These are phyloP conservation scores for Candida insectalens DNA, from an alignment of 805 yeast genomes.

Conservation along the genomic window DNA sequence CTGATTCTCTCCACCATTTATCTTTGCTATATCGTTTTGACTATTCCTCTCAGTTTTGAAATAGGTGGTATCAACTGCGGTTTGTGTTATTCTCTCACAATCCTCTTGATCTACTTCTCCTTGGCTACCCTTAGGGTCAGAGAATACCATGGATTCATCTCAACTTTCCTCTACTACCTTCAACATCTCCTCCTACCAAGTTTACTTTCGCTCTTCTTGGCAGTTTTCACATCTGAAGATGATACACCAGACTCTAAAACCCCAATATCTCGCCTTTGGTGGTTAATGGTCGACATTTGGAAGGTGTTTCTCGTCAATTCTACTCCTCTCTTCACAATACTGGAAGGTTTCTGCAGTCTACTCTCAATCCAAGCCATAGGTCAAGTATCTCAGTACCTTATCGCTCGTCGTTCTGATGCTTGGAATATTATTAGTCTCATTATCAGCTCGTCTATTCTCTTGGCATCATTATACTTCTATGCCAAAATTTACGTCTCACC, in stretches of 20 bases:
- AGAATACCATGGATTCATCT: slow-evolving; percentile 34
- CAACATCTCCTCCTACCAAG: slow-evolving; percentile 84
- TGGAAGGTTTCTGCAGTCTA: slow-evolving; percentile 90
- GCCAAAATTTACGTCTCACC: slow-evolving; percentile 78
- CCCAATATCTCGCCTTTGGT: slow-evolving; percentile 13
- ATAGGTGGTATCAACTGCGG: slow-evolving; percentile 92
- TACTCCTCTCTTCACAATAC: slow-evolving; percentile 79
- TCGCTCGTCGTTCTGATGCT: slow-evolving; percentile 51
- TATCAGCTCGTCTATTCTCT: slow-evolving; percentile 63
- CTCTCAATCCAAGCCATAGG: slow-evolving; percentile 90
- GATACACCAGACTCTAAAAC: slow-evolving; percentile 5
- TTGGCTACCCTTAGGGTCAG: slow-evolving; percentile 65
- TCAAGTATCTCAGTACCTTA: slow-evolving; percentile 66
- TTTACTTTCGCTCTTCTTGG: slow-evolving; percentile 57
- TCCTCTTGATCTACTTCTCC: slow-evolving; percentile 59
- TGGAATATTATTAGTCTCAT: slow-evolving; percentile 73
- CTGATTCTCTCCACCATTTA: slow-evolving; percentile 48
- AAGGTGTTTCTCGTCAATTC: slow-evolving; percentile 59
- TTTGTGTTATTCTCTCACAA: slow-evolving; percentile 66
- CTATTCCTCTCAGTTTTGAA: slow-evolving; percentile 90
- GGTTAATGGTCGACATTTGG: slow-evolving; percentile 56
- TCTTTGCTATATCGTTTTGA: slow-evolving; percentile 57
- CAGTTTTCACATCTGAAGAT: slow-evolving; percentile 41
- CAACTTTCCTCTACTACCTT: slow-evolving; percentile 51
- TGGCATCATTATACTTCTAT: slow-evolving; percentile 69